Evolutionary conservation across 495 filamentous ascomycete species (phyloP).

Genomic region (Neurospora sp.): DNA sequence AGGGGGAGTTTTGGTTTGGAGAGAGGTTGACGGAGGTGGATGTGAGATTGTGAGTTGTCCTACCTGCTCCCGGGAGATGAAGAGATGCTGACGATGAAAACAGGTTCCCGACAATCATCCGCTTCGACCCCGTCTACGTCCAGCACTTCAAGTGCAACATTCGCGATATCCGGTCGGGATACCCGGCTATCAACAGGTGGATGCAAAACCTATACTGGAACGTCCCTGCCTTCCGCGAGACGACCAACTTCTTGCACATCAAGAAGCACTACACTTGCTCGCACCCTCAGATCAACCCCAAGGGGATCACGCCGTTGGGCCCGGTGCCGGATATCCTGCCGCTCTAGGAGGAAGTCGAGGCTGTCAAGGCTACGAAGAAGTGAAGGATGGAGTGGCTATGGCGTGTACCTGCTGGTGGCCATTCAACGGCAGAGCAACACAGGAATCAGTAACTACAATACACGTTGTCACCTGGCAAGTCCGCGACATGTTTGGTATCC

Average conservation of each 20-base stretch:
- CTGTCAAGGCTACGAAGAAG: constrained; percentile 8
- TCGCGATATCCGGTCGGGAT: constrained; percentile 59
- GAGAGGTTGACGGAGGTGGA: constrained; percentile 58
- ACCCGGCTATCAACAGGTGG: constrained; percentile 61
- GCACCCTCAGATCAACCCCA: constrained; percentile 50
- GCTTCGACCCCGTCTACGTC: constrained; percentile 60
- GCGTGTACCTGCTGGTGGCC: not conserved
- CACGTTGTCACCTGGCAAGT: not conserved
- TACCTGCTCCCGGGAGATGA: not conserved
- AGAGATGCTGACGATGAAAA: not conserved
- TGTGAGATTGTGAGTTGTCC: constrained; percentile 39
- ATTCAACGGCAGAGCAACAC: not conserved
- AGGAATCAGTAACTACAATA: not conserved
- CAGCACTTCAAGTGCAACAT: constrained; percentile 62
- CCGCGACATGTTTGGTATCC: not conserved
- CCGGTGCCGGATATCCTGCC: constrained; percentile 52
- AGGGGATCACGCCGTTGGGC: constrained; percentile 53
- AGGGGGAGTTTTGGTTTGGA: constrained; percentile 55
- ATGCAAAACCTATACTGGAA: constrained; percentile 63
- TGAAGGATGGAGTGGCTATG: not conserved
- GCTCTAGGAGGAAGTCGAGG: constrained; percentile 31
- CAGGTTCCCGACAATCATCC: constrained; percentile 48
- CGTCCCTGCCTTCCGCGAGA: constrained; percentile 56
- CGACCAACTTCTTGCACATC: constrained; percentile 57
- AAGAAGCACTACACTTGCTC: constrained; percentile 45